Base-by-base conservation (phyloP, 2,329 filamentous ascomycete genomes). In the Hypoxylon rubiginosum region DNA sequence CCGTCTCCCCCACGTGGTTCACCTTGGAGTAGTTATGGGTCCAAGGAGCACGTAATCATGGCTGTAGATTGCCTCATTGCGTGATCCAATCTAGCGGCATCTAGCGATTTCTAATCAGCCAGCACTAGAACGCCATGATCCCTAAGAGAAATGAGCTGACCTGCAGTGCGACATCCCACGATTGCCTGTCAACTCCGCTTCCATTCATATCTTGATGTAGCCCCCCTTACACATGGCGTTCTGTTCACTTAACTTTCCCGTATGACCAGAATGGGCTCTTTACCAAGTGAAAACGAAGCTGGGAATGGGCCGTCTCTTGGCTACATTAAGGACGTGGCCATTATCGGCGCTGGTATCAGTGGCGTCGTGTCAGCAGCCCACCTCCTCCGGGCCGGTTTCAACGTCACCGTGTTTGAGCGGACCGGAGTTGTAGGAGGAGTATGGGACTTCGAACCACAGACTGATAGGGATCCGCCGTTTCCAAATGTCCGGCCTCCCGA, bases 351-450 rank as follows among this genome's bases (percentile, higher is more conserved):
- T 5, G 90, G 90, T 1, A 87, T 89, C 2, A 85, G 84, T 56
- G 90, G 90, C 11, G 79, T 91, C 10, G 84, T 84, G 59, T 84
- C 88, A 45, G 88, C 88, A 46, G 91, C 90, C 82, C 89, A 89
- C 72, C 78, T 92, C 1, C 78, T 86, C 6, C 88, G 86, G 0
- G 88, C 91, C 72, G 84, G 86, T 50, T 79, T 81, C 4, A 90
- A 90, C 66, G 81, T 85, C 9, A 83, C 81, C 11, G 77, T 91
- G 2, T 90, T 89, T 69, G 90, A 92, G 73, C 88, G 91, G 73
- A 84, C 88, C 34, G 79, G 80, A 39, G 80, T 77, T 2, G 81
- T 85, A 8, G 90, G 89, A 7, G 90, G 90, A 1, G 83, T 89
- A 6, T 92, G 90, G 90, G 90, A 89, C 65, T 88, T 90, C 66